Conservation (phyloP, 2,329 filamentous ascomycete species). For the Neofusicoccum sp. region DNA sequence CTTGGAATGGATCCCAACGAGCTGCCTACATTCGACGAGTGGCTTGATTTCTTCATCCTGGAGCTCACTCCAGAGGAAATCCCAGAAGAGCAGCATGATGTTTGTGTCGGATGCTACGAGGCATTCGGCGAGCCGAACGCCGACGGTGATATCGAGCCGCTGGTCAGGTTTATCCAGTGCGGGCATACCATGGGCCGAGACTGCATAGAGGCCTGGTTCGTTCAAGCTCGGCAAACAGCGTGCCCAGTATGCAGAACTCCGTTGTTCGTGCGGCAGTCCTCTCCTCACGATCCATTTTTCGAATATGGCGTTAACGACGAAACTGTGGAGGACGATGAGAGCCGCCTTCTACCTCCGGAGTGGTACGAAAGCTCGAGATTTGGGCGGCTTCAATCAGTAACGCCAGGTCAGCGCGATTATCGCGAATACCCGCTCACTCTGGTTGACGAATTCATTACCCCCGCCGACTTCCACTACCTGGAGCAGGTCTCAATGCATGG, state of each 20-base stretch:
- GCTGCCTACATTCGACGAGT: not conserved
- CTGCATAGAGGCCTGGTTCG: not conserved
- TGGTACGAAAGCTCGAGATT: too few relatives aligned
- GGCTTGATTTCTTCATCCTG: not conserved
- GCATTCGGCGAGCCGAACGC: not conserved
- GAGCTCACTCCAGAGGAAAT: not conserved
- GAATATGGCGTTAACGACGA: too few relatives aligned
- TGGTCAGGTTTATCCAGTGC: not conserved
- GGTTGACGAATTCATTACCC: too few relatives aligned
- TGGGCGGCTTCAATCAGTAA: too few relatives aligned
- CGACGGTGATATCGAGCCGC: not conserved
- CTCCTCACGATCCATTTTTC: too few relatives aligned
- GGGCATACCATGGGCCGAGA: not conserved
- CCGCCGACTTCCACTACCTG: too few relatives aligned
- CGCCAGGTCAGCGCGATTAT: too few relatives aligned
- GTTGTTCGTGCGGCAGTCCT: too few relatives aligned
- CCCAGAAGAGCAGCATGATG: not conserved
- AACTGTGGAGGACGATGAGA: too few relatives aligned
- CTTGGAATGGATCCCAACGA: not conserved
- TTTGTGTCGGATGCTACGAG: not conserved
- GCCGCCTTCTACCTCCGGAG: too few relatives aligned
- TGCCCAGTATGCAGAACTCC: not conserved
- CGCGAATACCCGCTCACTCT: too few relatives aligned
- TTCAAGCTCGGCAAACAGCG: not conserved
- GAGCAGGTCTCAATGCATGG: too few relatives aligned